These are phyloP conservation scores for Phytophthora litchii DNA, from an alignment of 352 stramenopile species.

Conservation along the genomic window DNA sequence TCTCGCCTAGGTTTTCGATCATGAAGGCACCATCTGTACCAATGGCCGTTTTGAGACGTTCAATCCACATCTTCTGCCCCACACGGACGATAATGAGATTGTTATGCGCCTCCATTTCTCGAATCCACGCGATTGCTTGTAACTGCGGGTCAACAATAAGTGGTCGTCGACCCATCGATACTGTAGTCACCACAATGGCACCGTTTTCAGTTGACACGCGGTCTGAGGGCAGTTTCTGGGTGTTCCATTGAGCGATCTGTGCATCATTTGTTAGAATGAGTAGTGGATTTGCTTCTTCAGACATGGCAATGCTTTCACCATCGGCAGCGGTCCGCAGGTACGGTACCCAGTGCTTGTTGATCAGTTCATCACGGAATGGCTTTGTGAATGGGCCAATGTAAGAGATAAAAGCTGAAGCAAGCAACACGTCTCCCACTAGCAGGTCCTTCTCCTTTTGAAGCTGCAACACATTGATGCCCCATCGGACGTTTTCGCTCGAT, in stretches of 20 bases:
- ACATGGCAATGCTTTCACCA: slow-evolving; percentile 91
- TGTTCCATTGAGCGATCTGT: slow-evolving; percentile 95
- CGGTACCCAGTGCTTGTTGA: slow-evolving; percentile 93
- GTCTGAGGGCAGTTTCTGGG: slow-evolving; percentile 91
- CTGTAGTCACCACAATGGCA: slow-evolving; percentile 92
- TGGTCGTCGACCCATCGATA: slow-evolving; percentile 88
- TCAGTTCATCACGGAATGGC: slow-evolving; percentile 92
- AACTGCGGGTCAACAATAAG: slow-evolving; percentile 95
- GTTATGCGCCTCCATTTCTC: slow-evolving; percentile 90
- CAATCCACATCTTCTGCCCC: slow-evolving; percentile 94
- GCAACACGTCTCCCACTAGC: slow-evolving; percentile 93
- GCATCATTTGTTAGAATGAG: slow-evolving; percentile 92
- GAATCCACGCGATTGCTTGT: slow-evolving; percentile 94
- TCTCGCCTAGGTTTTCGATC: slow-evolving; percentile 95
- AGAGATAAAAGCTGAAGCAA: slow-evolving; percentile 95
- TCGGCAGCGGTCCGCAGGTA: slow-evolving; percentile 89
- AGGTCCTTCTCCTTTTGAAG: slow-evolving; percentile 93
- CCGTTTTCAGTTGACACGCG: slow-evolving; percentile 95
- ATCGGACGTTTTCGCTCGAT: slow-evolving; percentile 95
- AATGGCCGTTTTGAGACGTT: slow-evolving; percentile 93
- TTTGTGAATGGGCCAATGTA: slow-evolving; percentile 97
- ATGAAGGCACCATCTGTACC: slow-evolving; percentile 93
- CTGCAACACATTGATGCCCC: slow-evolving; percentile 93
- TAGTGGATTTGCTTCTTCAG: slow-evolving; percentile 88
- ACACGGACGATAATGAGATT: slow-evolving; percentile 95